phyloP scores from a whole-genome alignment of 179 eudicot species.

The Beta macrorhiza region DNA sequence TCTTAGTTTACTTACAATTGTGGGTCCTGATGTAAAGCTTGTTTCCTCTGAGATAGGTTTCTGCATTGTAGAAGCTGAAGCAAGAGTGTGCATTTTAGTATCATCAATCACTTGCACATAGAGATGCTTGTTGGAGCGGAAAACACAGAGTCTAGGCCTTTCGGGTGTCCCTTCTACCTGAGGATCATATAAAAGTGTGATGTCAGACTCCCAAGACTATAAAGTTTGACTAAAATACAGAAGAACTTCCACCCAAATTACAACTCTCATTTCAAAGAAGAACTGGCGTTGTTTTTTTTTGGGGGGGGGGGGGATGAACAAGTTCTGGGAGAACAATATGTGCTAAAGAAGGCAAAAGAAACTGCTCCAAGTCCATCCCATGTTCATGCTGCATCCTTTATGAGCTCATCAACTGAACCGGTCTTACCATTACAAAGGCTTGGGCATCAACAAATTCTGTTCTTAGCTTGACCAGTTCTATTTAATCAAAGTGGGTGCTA shows the following conservation, averaged over 20 bases:
- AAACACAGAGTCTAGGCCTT: conserved; percentile 83
- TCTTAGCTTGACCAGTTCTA: background rate
- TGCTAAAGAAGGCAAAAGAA: background rate
- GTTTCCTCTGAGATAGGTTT: conserved; percentile 71
- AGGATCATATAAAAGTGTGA: background rate
- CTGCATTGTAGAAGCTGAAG: conserved; percentile 91
- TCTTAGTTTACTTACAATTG: conserved; percentile 55
- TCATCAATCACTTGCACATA: conserved; percentile 93
- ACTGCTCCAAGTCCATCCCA: background rate
- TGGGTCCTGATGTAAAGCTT: conserved; percentile 67
- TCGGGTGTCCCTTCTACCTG: conserved; percentile 95
- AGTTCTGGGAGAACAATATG: background rate
- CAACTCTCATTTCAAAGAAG: background rate
- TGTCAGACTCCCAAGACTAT: background rate
- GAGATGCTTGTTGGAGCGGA: conserved; percentile 89
- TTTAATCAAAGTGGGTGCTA: background rate
- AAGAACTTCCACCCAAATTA: background rate
- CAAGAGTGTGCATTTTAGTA: conserved; percentile 90
- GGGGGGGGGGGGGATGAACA: background rate
- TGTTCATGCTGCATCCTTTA: background rate
- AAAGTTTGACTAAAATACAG: background rate
- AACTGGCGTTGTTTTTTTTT: background rate
- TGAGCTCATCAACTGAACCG: background rate
- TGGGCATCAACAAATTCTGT: background rate
- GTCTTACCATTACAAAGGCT: background rate